A percentile compares a stretch with the other conserved stretches of the same genome.
phyloP scores from a whole-genome alignment of 1,139 yeast species.

The Tardiomyces blankii region DNA sequence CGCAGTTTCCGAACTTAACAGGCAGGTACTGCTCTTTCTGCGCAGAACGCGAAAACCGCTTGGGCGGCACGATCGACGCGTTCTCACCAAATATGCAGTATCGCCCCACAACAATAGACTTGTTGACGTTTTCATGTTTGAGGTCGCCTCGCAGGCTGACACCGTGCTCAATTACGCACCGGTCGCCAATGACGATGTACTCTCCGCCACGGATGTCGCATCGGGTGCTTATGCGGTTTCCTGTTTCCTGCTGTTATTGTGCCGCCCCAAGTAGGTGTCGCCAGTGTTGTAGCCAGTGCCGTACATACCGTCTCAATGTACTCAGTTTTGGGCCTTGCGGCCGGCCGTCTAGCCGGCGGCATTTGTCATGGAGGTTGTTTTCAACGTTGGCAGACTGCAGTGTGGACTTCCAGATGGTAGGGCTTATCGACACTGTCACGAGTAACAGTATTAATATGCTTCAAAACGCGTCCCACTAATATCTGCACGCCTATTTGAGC shows the following conservation, averaged over 20 bases:
- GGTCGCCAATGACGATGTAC: conserved; percentile 37
- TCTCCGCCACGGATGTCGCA: conserved; percentile 36
- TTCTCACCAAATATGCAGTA: conserved; percentile 26
- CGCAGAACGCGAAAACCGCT: conserved; percentile 3
- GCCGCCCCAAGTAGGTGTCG: not conserved
- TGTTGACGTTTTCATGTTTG: conserved; percentile 21
- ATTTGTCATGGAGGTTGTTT: too few relatives aligned
- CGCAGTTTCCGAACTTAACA: conserved; percentile 47
- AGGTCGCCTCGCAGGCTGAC: conserved; percentile 34
- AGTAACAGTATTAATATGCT: too few relatives aligned
- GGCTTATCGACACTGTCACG: too few relatives aligned
- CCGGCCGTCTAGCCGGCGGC: not conserved
- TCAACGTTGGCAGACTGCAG: too few relatives aligned
- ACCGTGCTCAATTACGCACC: conserved; percentile 27
- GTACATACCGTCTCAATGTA: conserved; percentile 19
- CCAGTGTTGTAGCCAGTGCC: too few relatives aligned
- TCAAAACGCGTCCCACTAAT: too few relatives aligned
- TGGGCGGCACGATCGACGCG: conserved; percentile 9
- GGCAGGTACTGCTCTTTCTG: conserved; percentile 19
- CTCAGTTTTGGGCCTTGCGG: conserved; percentile 5
- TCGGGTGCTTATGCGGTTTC: conserved; percentile 45
- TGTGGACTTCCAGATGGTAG: too few relatives aligned
- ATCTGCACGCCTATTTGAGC: too few relatives aligned
- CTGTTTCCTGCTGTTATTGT: conserved; percentile 35
- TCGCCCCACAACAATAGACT: conserved; percentile 43